phyloP scores from a whole-genome alignment of 2,329 filamentous ascomycete species.

The Alternaria triticimaculans region DNA sequence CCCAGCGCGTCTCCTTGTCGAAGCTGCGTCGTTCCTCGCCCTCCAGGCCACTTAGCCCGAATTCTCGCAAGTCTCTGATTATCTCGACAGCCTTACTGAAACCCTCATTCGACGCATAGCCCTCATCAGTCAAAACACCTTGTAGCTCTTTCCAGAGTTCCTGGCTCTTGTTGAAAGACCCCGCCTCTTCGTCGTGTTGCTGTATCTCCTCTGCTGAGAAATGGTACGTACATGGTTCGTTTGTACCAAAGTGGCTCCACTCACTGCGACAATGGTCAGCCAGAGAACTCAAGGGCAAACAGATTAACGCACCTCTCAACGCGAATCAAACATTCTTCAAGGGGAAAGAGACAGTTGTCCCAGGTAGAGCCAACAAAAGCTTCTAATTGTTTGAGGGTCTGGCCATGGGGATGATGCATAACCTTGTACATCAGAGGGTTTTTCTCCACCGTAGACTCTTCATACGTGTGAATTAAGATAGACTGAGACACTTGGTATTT shows the following conservation, averaged over 20 bases:
- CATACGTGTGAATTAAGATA: constrained; percentile 29
- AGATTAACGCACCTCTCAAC: constrained; percentile 28
- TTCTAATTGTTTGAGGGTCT: constrained; percentile 37
- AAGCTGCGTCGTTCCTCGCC: constrained; percentile 21
- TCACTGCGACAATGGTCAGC: constrained; percentile 27
- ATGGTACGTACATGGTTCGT: constrained; percentile 34
- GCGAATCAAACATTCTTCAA: constrained; percentile 31
- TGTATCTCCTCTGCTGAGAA: constrained; percentile 31
- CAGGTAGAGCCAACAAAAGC: constrained; percentile 35
- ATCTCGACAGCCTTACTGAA: constrained; percentile 23
- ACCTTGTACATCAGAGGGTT: constrained; percentile 35
- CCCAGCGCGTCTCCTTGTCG: constrained; percentile 22
- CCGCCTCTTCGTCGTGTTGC: constrained; percentile 30
- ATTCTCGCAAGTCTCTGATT: constrained; percentile 23
- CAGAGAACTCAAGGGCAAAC: background rate
- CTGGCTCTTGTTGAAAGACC: constrained; percentile 31
- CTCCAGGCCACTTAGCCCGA: constrained; percentile 11
- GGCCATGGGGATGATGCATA: constrained; percentile 30
- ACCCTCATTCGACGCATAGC: constrained; percentile 29
- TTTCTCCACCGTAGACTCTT: constrained; percentile 27
- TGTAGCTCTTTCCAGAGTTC: constrained; percentile 30
- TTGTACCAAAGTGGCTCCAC: constrained; percentile 27
- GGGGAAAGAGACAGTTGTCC: constrained; percentile 31
- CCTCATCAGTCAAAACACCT: constrained; percentile 32
- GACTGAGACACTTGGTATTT: constrained; percentile 36